phyloP scores from a whole-genome alignment of 1,284 basidiomycete species.

The Cryptococcus sp. region DNA sequence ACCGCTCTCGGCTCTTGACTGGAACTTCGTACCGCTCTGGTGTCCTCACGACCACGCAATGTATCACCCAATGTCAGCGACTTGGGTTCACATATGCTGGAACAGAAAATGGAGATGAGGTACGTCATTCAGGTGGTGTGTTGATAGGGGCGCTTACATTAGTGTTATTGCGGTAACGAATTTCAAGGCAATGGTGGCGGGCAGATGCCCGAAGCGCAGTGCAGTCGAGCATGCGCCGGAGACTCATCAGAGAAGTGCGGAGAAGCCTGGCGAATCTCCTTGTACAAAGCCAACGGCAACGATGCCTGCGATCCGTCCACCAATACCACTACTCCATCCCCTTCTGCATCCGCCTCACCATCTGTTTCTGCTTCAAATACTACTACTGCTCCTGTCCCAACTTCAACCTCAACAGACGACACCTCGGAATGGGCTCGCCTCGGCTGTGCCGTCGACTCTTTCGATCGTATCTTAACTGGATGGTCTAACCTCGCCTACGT shows the following conservation, averaged over 20 bases:
- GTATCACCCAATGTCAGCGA: constrained; percentile 37
- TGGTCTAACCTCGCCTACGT: constrained; percentile 5
- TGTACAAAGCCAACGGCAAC: constrained; percentile 34
- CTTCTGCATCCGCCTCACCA: constrained; percentile 5
- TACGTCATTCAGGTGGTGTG: too few relatives aligned
- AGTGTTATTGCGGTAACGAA: constrained; percentile 42
- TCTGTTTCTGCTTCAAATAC: constrained; percentile 10
- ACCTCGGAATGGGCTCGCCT: constrained; percentile 35
- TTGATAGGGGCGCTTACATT: background rate
- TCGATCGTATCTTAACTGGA: constrained; percentile 19
- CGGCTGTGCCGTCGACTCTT: constrained; percentile 37
- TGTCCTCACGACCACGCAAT: constrained; percentile 30
- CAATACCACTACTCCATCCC: constrained; percentile 11
- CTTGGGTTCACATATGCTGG: constrained; percentile 42
- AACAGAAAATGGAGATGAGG: constrained; percentile 40
- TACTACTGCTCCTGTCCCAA: constrained; percentile 6
- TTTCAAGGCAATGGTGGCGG: constrained; percentile 29
- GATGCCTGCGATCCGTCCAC: constrained; percentile 12
- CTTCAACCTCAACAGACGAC: constrained; percentile 14
- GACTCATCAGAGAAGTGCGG: constrained; percentile 33
- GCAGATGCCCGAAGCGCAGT: constrained; percentile 17
- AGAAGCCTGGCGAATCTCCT: constrained; percentile 32
- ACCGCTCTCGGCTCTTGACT: constrained; percentile 33
- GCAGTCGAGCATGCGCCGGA: constrained; percentile 34
- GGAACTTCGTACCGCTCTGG: constrained; percentile 31